Evolutionary conservation across 2,329 filamentous ascomycete species (phyloP), one percentile per base, ranked within the genome.

Genomic region (Acephala macrosclerotiorum): DNA sequence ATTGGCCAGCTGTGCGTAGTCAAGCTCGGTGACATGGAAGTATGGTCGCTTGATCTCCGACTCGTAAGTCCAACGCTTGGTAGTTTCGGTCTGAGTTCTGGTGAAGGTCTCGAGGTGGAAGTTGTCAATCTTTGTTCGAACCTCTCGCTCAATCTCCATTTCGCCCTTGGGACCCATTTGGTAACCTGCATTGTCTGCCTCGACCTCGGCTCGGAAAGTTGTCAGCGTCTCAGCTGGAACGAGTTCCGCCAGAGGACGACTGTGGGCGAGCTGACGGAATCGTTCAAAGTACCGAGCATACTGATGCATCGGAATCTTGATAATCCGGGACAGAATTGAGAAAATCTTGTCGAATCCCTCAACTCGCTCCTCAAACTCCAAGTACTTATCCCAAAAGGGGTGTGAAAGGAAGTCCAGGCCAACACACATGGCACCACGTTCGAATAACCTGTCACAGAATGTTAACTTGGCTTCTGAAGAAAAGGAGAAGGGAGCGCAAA

Each of bases 301-400:
- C 77, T 97, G 94, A 76, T 98, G 94, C 87, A 97, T 93, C 0
- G 96, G 95, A 61, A 98, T 94, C 74, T 92, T 87, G 61, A 97
- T 91, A 63, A 97, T 86, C 61, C 94, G 92, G 67, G 86, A 85
- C 60, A 97, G 85, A 63, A 99, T 93, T 47, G 87, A 88, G 73
- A 96, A 97, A 62, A 97, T 92, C 74, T 89, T 93, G 69, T 96
- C 92, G 16, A 91, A 87, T 0, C 91, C 89, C 74, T 97, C 94
- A 68, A 95, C 84, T 1, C 94, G 91, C 77, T 97, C 94, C 77
- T 98, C 96, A 75, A 96, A 98, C 77, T 98, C 96, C 70, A 99
- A 88, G 76, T 97, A 99, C 80, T 97, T 98, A 79, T 99, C 96
- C 96, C 96, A 99, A 81, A 99, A 97, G 0, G 94, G 94, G 77